Evolutionary conservation across 768 basidiomycete genomes (phyloP).

Genomic region (Imleria badia): DNA sequence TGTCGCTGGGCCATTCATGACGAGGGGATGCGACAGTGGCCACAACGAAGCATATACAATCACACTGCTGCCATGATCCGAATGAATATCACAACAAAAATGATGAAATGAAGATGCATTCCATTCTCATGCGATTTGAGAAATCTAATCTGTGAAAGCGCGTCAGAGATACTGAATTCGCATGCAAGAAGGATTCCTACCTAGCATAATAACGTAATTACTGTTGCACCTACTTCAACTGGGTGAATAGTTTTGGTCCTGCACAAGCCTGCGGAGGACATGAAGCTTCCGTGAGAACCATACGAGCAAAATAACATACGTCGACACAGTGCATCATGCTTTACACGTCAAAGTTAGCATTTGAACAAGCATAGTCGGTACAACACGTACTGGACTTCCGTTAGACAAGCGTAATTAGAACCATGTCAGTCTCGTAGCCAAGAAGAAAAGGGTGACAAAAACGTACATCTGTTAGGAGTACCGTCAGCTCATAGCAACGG

Average conservation of each 20-base stretch:
- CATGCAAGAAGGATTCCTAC: not conserved
- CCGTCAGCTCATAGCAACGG: not conserved
- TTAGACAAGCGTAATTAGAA: not conserved
- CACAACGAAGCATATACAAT: not conserved
- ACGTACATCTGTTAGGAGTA: slow-evolving; percentile 25
- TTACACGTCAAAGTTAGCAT: slow-evolving; percentile 10
- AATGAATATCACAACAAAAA: not conserved
- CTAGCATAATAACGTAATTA: slow-evolving; percentile 14
- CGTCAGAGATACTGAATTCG: not conserved
- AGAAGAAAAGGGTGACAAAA: not conserved
- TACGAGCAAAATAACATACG: slow-evolving; percentile 44
- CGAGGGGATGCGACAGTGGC: not conserved
- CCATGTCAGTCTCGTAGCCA: slow-evolving; percentile 8
- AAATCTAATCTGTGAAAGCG: slow-evolving; percentile 16
- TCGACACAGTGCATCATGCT: slow-evolving; percentile 95
- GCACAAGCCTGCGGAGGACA: slow-evolving; percentile 42
- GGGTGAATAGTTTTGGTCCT: slow-evolving; percentile 81
- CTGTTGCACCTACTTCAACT: slow-evolving; percentile 44
- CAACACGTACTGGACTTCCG: slow-evolving; percentile 65
- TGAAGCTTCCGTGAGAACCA: not conserved
- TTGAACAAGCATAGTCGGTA: not conserved
- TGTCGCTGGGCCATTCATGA: not conserved
- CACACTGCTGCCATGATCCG: not conserved
- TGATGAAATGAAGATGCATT: slow-evolving; percentile 8
- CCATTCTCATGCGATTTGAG: slow-evolving; percentile 5